These are phyloP conservation scores for Celoporthe dispersa DNA, from an alignment of 2,329 filamentous ascomycete genomes.

Conservation along the genomic window DNA sequence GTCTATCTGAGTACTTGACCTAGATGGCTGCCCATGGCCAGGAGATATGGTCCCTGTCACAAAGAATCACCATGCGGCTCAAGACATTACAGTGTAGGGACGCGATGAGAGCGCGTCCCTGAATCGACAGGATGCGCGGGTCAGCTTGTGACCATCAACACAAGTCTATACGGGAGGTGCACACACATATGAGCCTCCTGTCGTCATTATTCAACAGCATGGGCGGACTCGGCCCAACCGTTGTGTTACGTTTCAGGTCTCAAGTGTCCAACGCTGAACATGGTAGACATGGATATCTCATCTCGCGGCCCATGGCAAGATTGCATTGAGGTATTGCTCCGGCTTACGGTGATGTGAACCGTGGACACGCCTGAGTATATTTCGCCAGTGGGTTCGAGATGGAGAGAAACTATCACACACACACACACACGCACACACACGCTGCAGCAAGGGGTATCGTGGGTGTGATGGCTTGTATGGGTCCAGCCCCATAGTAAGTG, in stretches of 20 bases:
- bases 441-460: neutral
- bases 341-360: neutral
- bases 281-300: neutral
- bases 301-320: neutral
- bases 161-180: neutral
- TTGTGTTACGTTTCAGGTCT: neutral
- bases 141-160: neutral
- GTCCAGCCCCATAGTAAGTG: neutral
- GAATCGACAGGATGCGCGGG: neutral
- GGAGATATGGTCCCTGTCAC: neutral
- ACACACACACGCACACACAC: neutral
- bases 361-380: neutral
- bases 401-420: neutral
- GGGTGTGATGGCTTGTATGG: neutral
- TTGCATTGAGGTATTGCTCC: neutral
- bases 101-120: neutral
- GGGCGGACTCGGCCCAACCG: neutral
- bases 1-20: neutral
- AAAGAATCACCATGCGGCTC: neutral
- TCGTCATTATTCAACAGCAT: neutral
- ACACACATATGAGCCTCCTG: neutral
- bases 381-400: neutral
- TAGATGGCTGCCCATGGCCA: neutral
- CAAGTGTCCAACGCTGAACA: neutral
- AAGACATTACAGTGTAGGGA: neutral